Conservation (phyloP, 2,329 filamentous ascomycete species). For the Epichloe coenophiala region DNA sequence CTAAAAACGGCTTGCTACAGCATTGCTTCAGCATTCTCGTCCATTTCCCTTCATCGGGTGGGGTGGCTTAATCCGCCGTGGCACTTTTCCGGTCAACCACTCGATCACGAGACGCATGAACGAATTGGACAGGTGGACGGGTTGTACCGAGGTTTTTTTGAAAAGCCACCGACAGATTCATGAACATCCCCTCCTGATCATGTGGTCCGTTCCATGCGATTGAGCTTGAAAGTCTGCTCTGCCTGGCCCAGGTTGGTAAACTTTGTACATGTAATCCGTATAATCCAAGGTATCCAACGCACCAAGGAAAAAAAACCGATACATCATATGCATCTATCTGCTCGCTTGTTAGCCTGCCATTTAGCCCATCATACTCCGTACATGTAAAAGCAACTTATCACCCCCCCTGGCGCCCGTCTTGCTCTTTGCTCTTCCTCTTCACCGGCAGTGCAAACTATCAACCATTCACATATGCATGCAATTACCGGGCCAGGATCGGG, state of each 20-base stretch:
- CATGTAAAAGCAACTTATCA: too few relatives aligned
- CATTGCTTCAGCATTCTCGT: background rate
- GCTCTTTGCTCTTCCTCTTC: too few relatives aligned
- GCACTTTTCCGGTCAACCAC: background rate
- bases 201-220: background rate
- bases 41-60: background rate
- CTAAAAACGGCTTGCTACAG: background rate
- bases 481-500: background rate
- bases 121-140: background rate
- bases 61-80: background rate
- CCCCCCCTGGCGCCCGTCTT: too few relatives aligned
- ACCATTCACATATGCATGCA: background rate
- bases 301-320: background rate
- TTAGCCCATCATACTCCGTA: too few relatives aligned
- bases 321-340: background rate
- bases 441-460: too few relatives aligned
- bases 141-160: background rate
- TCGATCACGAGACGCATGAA: background rate
- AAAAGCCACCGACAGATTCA: background rate
- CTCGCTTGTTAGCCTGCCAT: background rate
- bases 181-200: background rate
- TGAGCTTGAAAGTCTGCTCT: too few relatives aligned
- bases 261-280: too few relatives aligned
- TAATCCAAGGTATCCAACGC: background rate
- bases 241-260: too few relatives aligned